Conservation (phyloP, 2,329 filamentous ascomycete species). For the Colletotrichum sp. region DNA sequence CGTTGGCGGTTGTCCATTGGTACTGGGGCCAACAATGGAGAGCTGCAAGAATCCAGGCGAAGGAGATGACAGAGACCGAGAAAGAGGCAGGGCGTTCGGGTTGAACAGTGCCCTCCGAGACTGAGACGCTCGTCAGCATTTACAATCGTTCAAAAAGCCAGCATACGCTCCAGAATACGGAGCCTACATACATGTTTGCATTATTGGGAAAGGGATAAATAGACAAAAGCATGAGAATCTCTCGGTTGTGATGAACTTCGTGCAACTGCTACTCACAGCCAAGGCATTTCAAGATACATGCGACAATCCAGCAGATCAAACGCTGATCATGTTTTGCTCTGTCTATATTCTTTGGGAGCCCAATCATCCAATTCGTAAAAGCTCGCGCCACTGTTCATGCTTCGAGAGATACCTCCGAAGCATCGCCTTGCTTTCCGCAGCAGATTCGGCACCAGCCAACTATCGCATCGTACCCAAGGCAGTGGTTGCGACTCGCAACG, state of each 20-base stretch:
- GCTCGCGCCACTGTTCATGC: background rate
- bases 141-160: background rate
- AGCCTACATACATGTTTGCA: background rate
- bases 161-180: background rate
- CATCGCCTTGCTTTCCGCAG: background rate
- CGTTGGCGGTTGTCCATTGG: constrained; percentile 6
- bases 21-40: constrained; percentile 17
- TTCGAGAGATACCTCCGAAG: background rate
- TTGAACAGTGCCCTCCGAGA: background rate
- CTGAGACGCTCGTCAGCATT: background rate
- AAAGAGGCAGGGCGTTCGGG: background rate
- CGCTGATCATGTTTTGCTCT: background rate
- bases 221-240: background rate
- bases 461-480: background rate
- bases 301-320: background rate
- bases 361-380: background rate
- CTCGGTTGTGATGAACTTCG: background rate
- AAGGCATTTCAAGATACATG: background rate
- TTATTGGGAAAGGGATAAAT: background rate
- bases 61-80: background rate
- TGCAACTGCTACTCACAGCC: background rate
- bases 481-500: background rate
- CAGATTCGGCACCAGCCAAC: background rate
- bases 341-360: background rate
- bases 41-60: background rate